Evolutionary conservation across 352 stramenopile genomes (phyloP).

Genomic region (Elongisporangium senticosum): DNA sequence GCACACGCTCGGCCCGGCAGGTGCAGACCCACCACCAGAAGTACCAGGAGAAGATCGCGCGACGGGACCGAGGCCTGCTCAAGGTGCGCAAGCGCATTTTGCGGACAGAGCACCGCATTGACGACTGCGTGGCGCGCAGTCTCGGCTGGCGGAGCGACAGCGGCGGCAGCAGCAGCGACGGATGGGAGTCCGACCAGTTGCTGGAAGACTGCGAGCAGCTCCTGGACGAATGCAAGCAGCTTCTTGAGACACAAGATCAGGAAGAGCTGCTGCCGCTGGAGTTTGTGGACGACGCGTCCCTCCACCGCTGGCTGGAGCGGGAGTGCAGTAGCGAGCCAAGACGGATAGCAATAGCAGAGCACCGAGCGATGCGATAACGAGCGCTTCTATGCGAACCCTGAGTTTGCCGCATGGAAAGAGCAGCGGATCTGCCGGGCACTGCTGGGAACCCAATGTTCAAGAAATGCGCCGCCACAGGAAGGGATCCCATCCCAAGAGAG

Average conservation of each 20-base stretch:
- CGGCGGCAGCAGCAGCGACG: neutral
- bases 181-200: neutral
- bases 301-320: neutral
- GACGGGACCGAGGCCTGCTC: slow-evolving; percentile 34
- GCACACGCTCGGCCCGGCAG: slow-evolving; percentile 49
- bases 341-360: neutral
- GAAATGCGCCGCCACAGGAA: too few relatives aligned
- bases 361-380: neutral
- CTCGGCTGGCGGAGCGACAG: neutral
- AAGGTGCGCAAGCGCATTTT: slow-evolving; percentile 34
- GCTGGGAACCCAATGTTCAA: too few relatives aligned
- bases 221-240: neutral
- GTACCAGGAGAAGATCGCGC: slow-evolving; percentile 52
- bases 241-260: neutral
- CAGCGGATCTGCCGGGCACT: too few relatives aligned
- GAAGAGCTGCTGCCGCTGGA: neutral
- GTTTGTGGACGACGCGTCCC: neutral
- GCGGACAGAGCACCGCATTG: slow-evolving; percentile 32
- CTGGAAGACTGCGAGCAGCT: neutral
- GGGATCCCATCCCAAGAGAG: too few relatives aligned
- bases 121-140: slow-evolving; percentile 8
- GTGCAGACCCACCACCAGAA: slow-evolving; percentile 63
- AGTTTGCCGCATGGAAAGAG: neutral
- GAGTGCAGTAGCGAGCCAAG: neutral
- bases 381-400: too few relatives aligned